Evolutionary conservation across 805 yeast species (phyloP).

Genomic region (Starmerella bombi): DNA sequence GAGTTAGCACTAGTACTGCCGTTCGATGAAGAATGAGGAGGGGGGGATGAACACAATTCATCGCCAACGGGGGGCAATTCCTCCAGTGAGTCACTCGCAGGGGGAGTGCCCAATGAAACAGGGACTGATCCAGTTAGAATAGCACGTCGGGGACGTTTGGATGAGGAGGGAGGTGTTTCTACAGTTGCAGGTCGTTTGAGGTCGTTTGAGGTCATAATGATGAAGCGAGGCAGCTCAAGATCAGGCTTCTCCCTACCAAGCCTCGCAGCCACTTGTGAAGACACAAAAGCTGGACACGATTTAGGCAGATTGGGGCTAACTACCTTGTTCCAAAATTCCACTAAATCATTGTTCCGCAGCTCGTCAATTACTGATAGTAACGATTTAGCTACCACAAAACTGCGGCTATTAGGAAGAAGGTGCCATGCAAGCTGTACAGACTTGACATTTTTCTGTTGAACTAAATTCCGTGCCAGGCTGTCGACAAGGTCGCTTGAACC

Average conservation of each 20-base stretch:
- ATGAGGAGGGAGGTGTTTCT: conserved; percentile 1
- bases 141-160: conserved; percentile 9
- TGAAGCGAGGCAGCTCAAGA: conserved; percentile 2
- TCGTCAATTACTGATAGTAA: conserved; percentile 3
- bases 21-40: conserved; percentile 1
- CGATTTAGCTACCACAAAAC: conserved; percentile 10
- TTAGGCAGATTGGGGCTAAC: conserved; percentile 2
- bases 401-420: conserved; percentile 1
- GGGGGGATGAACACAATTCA: conserved; percentile 16
- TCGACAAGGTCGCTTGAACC: conserved; percentile 2
- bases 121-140: conserved; percentile 14
- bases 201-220: not conserved
- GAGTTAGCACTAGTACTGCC: not conserved
- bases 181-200: conserved; percentile 1
- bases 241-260: conserved; percentile 2
- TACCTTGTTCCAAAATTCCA: conserved; percentile 14
- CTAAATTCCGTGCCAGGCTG: conserved; percentile 1
- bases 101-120: conserved; percentile 12
- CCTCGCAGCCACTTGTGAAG: not conserved
- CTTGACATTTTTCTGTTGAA: not conserved
- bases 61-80: conserved; percentile 7
- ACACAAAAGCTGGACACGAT: conserved; percentile 10
- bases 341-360: not conserved
- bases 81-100: conserved; percentile 10
- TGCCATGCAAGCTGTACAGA: conserved; percentile 3